Percentiles rank a stretch among this genome's conserved stretches.
These are phyloP conservation scores for Zizania latifolia DNA, from an alignment of 176 grass and related monocot genomes.

Conservation along the genomic window DNA sequence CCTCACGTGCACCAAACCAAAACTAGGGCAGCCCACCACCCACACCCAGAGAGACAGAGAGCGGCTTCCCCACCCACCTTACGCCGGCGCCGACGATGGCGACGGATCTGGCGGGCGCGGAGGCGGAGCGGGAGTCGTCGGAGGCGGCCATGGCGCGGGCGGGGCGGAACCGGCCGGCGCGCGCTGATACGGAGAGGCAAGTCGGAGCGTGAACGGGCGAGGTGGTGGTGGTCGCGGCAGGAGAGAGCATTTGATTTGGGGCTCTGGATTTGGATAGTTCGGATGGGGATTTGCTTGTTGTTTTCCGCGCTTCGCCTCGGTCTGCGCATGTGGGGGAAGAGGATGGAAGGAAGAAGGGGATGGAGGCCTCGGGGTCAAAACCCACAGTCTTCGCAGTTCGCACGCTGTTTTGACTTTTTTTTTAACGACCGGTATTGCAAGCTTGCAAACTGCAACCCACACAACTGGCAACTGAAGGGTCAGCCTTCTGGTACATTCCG, in stretches of 20 bases:
- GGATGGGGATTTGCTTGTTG: constrained; percentile 30
- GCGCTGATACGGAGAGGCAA: neutral
- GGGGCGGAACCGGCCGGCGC: neutral
- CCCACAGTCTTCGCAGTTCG: neutral
- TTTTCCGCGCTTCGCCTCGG: neutral
- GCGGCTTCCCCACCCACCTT: constrained; percentile 29
- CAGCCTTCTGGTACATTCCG: no score
- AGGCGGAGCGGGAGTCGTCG: constrained; percentile 16
- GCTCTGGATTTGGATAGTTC: neutral
- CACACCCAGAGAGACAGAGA: neutral
- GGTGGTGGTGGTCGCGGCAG: constrained; percentile 8
- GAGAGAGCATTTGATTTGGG: constrained; percentile 32
- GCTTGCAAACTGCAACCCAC: no score
- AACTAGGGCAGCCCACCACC: neutral
- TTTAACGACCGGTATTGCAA: neutral
- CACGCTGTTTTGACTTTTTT: neutral
- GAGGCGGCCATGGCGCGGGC: constrained; percentile 51
- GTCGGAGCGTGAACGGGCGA: neutral
- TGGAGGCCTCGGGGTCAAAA: neutral
- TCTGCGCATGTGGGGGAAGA: neutral
- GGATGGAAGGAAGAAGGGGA: no score
- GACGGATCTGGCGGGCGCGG: constrained; percentile 37
- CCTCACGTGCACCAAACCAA: neutral
- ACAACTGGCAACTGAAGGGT: no score
- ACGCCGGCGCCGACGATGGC: constrained; percentile 62